Conservation (phyloP, 257 asterid genomes). For the Avicennia marina region DNA sequence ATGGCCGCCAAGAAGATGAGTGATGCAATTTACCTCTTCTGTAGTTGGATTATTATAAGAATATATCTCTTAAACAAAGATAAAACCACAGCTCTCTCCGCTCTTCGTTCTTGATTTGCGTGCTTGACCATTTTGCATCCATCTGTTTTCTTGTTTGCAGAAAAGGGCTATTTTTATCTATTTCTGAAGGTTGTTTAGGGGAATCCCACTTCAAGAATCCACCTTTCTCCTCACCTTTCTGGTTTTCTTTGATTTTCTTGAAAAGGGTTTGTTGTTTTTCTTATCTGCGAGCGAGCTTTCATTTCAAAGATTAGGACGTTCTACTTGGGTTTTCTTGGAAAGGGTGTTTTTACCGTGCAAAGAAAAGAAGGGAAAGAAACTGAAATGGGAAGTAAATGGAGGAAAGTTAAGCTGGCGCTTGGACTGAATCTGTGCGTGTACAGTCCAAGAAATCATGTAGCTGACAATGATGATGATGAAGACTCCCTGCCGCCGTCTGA, state of each 20-base stretch:
- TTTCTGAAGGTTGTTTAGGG: not conserved
- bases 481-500: slow-evolving; percentile 41
- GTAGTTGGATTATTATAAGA: too few relatives aligned
- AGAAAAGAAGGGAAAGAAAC: not conserved
- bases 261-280: slow-evolving; percentile 16
- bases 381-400: slow-evolving; percentile 91
- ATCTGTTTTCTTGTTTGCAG: too few relatives aligned
- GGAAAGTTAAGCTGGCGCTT: slow-evolving; percentile 77
- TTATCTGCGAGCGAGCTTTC: not conserved
- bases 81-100: too few relatives aligned
- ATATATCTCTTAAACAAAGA: too few relatives aligned
- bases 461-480: slow-evolving; percentile 36
- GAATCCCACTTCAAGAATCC: slow-evolving; percentile 16
- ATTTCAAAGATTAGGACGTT: not conserved
- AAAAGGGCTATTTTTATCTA: not conserved
- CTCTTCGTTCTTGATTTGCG: too few relatives aligned
- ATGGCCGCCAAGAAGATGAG: slow-evolving; percentile 52
- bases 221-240: slow-evolving; percentile 14
- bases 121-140: too few relatives aligned
- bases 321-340: slow-evolving; percentile 6
- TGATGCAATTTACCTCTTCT: slow-evolving; percentile 35
- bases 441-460: slow-evolving; percentile 41
- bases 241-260: slow-evolving; percentile 20
- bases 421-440: slow-evolving; percentile 75
- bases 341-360: not conserved